Percentiles rank a stretch among this genome's conserved stretches.
Conservation (phyloP, 371 early-diverging fungal species). For the Mucor circinelloides region DNA sequence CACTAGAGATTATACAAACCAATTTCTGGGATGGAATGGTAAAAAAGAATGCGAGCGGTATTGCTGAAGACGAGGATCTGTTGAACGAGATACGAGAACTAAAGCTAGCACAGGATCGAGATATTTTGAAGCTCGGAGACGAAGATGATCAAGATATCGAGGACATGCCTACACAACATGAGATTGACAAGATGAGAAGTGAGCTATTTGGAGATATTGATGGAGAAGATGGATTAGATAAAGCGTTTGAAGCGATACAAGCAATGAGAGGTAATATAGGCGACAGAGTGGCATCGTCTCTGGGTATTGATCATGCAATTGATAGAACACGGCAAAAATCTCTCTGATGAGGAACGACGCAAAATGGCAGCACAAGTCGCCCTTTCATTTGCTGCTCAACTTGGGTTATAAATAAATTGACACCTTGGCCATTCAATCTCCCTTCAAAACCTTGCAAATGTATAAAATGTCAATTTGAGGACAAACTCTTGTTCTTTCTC, state of each 20-base stretch:
- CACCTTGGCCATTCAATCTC: background rate
- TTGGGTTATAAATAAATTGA: slow-evolving; percentile 29
- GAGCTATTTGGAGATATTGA: slow-evolving; percentile 65
- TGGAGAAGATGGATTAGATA: slow-evolving; percentile 68
- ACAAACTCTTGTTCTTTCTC: background rate
- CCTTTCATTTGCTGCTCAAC: slow-evolving; percentile 62
- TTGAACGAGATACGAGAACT: slow-evolving; percentile 13
- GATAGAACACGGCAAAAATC: slow-evolving; percentile 57
- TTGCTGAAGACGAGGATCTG: slow-evolving; percentile 13
- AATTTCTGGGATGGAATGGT: slow-evolving; percentile 77
- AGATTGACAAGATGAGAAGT: slow-evolving; percentile 53
- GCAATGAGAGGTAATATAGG: slow-evolving; percentile 55
- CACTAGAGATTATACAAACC: slow-evolving; percentile 66
- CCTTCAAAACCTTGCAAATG: background rate
- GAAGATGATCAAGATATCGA: slow-evolving; percentile 6
- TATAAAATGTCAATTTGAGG: background rate
- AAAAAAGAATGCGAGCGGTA: slow-evolving; percentile 36
- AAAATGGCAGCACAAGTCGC: slow-evolving; percentile 70
- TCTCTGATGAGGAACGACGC: slow-evolving; percentile 64
- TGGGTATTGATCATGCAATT: background rate
- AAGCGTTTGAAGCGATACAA: slow-evolving; percentile 55
- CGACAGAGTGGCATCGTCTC: background rate
- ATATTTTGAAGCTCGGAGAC: slow-evolving; percentile 4
- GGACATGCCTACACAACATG: slow-evolving; percentile 47
- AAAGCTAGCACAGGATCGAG: slow-evolving; percentile 7